phyloP scores from a whole-genome alignment of 2,329 filamentous ascomycete genomes.

The Aspergillus tamarii region DNA sequence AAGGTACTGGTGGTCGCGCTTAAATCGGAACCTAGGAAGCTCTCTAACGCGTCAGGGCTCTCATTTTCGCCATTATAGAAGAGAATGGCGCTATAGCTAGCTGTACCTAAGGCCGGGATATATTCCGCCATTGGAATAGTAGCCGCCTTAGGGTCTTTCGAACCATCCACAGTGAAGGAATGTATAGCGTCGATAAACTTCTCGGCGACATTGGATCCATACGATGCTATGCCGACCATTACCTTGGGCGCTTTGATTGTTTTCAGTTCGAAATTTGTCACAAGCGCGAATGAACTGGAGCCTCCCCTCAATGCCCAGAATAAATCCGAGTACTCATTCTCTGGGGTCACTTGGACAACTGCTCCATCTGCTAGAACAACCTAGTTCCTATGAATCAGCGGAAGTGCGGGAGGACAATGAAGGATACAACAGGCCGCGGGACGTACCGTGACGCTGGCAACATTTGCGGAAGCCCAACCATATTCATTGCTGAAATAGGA shows the following conservation, averaged over 20 bases:
- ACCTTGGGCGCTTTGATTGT: constrained; percentile 1
- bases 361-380: constrained; percentile 1
- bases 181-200: constrained; percentile 1
- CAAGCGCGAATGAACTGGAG: constrained; percentile 2
- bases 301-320: constrained; percentile 7
- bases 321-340: constrained; percentile 5
- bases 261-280: constrained; percentile 6
- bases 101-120: neutral
- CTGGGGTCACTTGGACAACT: neutral
- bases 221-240: neutral
- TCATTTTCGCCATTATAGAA: neutral
- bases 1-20: neutral
- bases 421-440: too few relatives aligned
- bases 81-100: constrained; percentile 1
- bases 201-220: neutral
- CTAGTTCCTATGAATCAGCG: neutral
- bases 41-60: neutral
- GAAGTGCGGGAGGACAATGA: neutral
- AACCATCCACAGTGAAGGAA: neutral
- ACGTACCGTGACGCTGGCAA: neutral
- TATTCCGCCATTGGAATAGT: constrained; percentile 1
- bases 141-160: constrained; percentile 5
- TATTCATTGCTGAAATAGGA: neutral
- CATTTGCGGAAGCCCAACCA: constrained; percentile 4
- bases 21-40: neutral